Conservation (phyloP, 495 filamentous ascomycete genomes). For the Penicillium maclennaniae region DNA sequence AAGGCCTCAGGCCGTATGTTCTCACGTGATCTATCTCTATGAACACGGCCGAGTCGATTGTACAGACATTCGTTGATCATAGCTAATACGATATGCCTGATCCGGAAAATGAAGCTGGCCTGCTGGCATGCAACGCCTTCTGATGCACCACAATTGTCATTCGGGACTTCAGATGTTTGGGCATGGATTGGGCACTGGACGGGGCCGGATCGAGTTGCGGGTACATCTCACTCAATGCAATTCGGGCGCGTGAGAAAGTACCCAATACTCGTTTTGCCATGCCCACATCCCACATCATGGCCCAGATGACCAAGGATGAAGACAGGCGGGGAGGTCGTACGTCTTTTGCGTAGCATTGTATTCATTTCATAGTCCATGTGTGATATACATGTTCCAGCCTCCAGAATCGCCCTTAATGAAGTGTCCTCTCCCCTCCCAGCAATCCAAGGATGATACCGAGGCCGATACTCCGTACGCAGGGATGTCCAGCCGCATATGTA, state of each 20-base stretch:
- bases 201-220: conserved; percentile 1
- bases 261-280: not conserved
- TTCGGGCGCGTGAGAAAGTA: not conserved
- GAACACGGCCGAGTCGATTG: not conserved
- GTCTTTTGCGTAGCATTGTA: not conserved
- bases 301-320: not conserved
- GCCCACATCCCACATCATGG: not conserved
- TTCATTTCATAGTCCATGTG: not conserved
- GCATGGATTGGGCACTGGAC: conserved; percentile 7
- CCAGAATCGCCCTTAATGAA: not conserved
- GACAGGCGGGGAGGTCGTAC: not conserved
- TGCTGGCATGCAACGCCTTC: not conserved
- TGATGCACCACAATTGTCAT: not conserved
- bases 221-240: not conserved
- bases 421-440: too few species aligned
- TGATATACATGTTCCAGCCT: not conserved
- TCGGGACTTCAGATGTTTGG: not conserved
- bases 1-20: conserved; percentile 1
- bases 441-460: not conserved
- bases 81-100: not conserved
- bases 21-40: conserved; percentile 6
- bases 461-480: not conserved
- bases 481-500: not conserved
- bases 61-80: not conserved
- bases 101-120: not conserved